Percentiles rank a stretch among this genome's conserved stretches.
Conservation (phyloP, 345 rosid genomes). For the rapeseed (Brassica napus) region Da-Ae NC_063439.1:20803501-20804000, state of each 20-base stretch:
- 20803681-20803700: neutral
- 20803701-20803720: neutral
- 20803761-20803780: neutral
- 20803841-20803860: neutral
- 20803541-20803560: neutral
- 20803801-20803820: neutral
- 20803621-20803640: neutral
- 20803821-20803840: constrained; percentile 6
- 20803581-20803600: neutral
- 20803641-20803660: neutral
- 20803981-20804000: neutral
- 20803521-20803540: too few species aligned
- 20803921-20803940: constrained; percentile 13
- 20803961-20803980: neutral
- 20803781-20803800: neutral
- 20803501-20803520: too few species aligned
- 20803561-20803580: neutral
- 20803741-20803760: neutral
- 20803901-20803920: constrained; percentile 17
- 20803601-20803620: neutral
- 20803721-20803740: neutral
- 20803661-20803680: neutral
- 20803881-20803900: neutral
- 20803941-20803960: constrained; percentile 22
- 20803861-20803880: neutral